These are phyloP conservation scores for Glycyrrhiza uralensis DNA, from an alignment of 306 rosid genomes.

Conservation along the genomic window DNA sequence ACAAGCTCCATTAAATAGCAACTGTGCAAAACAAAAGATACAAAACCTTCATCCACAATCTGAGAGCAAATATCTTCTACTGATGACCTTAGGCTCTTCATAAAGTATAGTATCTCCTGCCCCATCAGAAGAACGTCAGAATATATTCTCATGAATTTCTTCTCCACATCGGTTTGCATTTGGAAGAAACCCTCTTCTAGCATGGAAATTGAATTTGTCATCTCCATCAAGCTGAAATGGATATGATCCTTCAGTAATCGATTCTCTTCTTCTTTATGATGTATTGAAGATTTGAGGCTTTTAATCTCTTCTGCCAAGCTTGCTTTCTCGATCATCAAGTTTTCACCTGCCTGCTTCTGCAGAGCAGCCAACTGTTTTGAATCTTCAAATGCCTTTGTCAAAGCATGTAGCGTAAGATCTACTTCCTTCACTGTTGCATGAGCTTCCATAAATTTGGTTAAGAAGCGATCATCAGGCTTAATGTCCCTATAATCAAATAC, in stretches of 20 bases:
- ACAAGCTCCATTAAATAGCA: slow-evolving; percentile 42
- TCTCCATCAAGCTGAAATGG: slow-evolving; percentile 50
- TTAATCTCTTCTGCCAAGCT: slow-evolving; percentile 59
- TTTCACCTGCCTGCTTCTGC: slow-evolving; percentile 70
- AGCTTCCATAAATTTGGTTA: slow-evolving; percentile 71
- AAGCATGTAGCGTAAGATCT: slow-evolving; percentile 72
- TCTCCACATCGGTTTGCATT: slow-evolving; percentile 63
- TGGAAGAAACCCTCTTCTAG: slow-evolving; percentile 63
- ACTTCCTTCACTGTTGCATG: slow-evolving; percentile 71
- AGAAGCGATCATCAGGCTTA: slow-evolving; percentile 40
- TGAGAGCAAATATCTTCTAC: slow-evolving; percentile 58
- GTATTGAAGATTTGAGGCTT: slow-evolving; percentile 49
- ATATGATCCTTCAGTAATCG: slow-evolving; percentile 48
- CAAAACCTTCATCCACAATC: slow-evolving; percentile 48
- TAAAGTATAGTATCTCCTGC: slow-evolving; percentile 42
- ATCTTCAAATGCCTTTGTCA: slow-evolving; percentile 72
- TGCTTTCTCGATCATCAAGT: slow-evolving; percentile 55
- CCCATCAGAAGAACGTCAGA: slow-evolving; percentile 47
- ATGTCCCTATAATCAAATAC: slow-evolving; percentile 31
- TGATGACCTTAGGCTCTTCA: slow-evolving; percentile 46
- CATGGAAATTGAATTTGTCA: slow-evolving; percentile 47
- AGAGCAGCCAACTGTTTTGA: slow-evolving; percentile 57
- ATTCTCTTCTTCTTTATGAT: slow-evolving; percentile 58
- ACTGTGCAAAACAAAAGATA: slow-evolving; percentile 49
- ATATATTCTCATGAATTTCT: slow-evolving; percentile 41